These are phyloP conservation scores for Thymus mandschuricus DNA, from an alignment of 257 asterid species.

Conservation along the genomic window DNA sequence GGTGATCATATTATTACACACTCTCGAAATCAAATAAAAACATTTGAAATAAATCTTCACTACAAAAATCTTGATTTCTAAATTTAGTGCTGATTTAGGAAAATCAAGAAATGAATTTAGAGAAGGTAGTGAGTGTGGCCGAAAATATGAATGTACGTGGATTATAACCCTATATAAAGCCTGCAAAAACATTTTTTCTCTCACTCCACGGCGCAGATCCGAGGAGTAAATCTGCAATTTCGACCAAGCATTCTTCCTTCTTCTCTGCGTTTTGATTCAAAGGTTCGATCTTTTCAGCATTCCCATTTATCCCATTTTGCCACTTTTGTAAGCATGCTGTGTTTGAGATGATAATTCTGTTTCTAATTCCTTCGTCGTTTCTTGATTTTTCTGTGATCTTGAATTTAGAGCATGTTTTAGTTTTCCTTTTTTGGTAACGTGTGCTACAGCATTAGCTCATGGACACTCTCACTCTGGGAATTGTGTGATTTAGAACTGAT, in stretches of 20 bases:
- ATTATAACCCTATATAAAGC: constrained; percentile 24
- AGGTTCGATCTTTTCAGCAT: constrained; percentile 31
- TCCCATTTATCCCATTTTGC: not conserved
- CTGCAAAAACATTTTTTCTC: not conserved
- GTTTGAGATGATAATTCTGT: not conserved
- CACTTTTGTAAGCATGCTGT: not conserved
- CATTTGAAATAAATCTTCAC: not conserved
- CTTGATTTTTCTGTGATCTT: constrained; percentile 1
- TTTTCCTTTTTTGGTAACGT: not conserved
- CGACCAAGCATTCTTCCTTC: constrained; percentile 10
- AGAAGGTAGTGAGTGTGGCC: not conserved
- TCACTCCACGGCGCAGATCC: constrained; percentile 44
- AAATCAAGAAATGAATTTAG: not conserved
- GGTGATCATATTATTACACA: not conserved
- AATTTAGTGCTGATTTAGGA: constrained; percentile 7
- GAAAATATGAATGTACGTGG: not conserved
- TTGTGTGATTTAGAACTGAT: not conserved
- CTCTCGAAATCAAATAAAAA: not conserved
- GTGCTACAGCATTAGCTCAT: not conserved
- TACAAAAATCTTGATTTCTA: not conserved
- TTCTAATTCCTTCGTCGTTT: not conserved
- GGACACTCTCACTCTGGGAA: not conserved
- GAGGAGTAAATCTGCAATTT: constrained; percentile 33
- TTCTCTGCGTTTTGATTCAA: constrained; percentile 29
- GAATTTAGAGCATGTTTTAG: not conserved